Conservation (phyloP, 2,329 filamentous ascomycete genomes). For the Macroventuria anomochaeta region DNA sequence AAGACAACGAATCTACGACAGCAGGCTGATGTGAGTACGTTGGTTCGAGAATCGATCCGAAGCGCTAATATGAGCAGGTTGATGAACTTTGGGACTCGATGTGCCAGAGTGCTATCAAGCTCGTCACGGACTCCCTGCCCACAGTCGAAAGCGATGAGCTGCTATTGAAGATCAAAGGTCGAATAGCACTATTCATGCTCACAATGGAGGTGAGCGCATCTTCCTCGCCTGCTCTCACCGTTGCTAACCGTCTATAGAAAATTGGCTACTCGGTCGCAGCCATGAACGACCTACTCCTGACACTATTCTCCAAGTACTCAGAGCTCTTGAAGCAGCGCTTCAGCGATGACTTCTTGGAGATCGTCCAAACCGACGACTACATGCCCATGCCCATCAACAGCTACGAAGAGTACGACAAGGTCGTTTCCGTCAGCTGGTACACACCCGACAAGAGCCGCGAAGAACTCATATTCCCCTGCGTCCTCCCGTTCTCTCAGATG, state of each 20-base stretch:
- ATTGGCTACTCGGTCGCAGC: slow-evolving; percentile 87
- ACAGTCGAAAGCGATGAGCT: slow-evolving; percentile 87
- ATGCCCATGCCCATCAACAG: slow-evolving; percentile 99
- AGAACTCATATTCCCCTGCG: slow-evolving; percentile 84
- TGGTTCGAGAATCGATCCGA: no score
- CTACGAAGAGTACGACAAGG: slow-evolving; percentile 90
- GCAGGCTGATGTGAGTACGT: slow-evolving; percentile 74
- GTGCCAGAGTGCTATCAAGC: slow-evolving; percentile 83
- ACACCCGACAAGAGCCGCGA: slow-evolving; percentile 78
- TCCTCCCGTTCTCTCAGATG: slow-evolving; percentile 99
- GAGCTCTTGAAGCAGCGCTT: slow-evolving; percentile 89
- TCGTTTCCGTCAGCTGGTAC: slow-evolving; percentile 96
- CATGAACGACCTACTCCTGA: slow-evolving; percentile 85
- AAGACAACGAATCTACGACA: slow-evolving; percentile 78
- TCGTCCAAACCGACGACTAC: slow-evolving; percentile 92
- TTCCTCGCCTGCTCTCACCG: background rate
- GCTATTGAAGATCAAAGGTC: slow-evolving; percentile 91
- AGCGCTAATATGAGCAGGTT: slow-evolving; percentile 61
- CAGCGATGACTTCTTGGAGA: slow-evolving; percentile 94
- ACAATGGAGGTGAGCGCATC: slow-evolving; percentile 81
- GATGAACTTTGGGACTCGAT: slow-evolving; percentile 99
- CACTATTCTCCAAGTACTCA: slow-evolving; percentile 91
- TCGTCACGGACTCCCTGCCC: slow-evolving; percentile 80
- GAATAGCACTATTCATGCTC: slow-evolving; percentile 93
- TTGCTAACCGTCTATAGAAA: slow-evolving; percentile 59